phyloP scores from a whole-genome alignment of 768 basidiomycete species.

The Chalciporus pseudorubinellus region DNA sequence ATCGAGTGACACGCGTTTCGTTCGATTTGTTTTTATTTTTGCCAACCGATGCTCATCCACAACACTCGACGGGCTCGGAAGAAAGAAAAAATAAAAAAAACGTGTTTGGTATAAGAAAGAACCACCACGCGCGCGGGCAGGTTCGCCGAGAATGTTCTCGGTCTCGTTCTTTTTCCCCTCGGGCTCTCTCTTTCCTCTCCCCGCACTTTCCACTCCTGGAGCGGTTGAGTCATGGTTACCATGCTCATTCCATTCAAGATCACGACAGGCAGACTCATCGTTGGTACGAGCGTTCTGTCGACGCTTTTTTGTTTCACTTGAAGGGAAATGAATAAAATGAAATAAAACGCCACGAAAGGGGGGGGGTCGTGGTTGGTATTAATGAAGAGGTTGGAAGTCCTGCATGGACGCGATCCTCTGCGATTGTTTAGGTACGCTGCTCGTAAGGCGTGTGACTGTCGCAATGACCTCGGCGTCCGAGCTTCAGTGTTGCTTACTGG shows the following conservation, averaged over 20 bases:
- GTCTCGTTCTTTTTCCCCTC: background rate
- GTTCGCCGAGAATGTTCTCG: background rate
- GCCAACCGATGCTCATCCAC: too few relatives aligned
- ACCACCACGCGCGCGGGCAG: background rate
- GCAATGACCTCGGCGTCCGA: background rate
- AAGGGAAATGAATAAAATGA: too few relatives aligned
- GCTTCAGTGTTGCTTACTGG: too few relatives aligned
- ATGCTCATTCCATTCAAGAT: too few relatives aligned
- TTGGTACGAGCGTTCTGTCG: too few relatives aligned
- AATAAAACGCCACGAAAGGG: background rate
- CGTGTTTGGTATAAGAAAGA: background rate
- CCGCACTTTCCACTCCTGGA: background rate
- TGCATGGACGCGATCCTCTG: background rate
- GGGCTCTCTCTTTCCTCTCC: background rate
- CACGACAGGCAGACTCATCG: too few relatives aligned
- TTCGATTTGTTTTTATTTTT: background rate
- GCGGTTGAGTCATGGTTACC: too few relatives aligned
- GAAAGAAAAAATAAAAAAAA: background rate
- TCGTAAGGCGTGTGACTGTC: background rate
- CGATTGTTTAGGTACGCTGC: background rate
- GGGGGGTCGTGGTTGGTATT: background rate
- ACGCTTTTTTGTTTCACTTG: background rate
- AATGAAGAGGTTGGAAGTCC: background rate
- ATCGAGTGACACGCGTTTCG: background rate
- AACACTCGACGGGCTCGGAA: background rate